Evolutionary conservation across 495 filamentous ascomycete species (phyloP).

Genomic region (Penicillium psychrofluorescens): DNA sequence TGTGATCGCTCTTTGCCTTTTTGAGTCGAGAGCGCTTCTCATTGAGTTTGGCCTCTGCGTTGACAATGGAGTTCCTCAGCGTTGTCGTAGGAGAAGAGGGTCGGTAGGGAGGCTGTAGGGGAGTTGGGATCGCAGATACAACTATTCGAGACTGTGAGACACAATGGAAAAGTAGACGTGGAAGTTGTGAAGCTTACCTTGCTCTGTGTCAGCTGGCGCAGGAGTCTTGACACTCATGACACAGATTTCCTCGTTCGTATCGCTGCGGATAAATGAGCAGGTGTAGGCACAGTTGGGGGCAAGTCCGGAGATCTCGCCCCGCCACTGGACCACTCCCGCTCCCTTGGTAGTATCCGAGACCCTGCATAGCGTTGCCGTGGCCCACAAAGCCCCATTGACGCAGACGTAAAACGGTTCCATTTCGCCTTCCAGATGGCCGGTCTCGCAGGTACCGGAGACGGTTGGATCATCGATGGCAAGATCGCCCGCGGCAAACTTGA

Average conservation of each 20-base stretch:
- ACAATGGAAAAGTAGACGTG: too few species aligned
- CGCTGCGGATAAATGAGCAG: conserved; percentile 73
- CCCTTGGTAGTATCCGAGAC: conserved; percentile 44
- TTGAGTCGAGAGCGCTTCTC: conserved; percentile 72
- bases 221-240: conserved; percentile 75
- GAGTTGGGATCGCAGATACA: conserved; percentile 33
- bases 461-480: conserved; percentile 41
- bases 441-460: conserved; percentile 24
- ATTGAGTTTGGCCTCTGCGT: conserved; percentile 68
- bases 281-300: conserved; percentile 79
- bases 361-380: conserved; percentile 63
- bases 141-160: conserved; percentile 11
- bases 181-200: conserved; percentile 31
- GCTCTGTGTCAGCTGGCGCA: conserved; percentile 59
- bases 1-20: conserved; percentile 71
- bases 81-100: conserved; percentile 87
- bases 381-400: conserved; percentile 85
- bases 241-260: conserved; percentile 66
- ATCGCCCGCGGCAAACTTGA: conserved; percentile 73
- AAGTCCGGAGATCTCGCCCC: conserved; percentile 82
- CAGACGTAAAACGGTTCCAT: conserved; percentile 81
- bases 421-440: conserved; percentile 27
- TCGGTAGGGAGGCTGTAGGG: conserved; percentile 56
- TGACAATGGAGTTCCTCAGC: conserved; percentile 75
- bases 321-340: conserved; percentile 51